Percentiles rank a stretch among this genome's conserved stretches.
Evolutionary conservation across 768 basidiomycete species (phyloP).

Genomic region (Mycena floridula): DNA sequence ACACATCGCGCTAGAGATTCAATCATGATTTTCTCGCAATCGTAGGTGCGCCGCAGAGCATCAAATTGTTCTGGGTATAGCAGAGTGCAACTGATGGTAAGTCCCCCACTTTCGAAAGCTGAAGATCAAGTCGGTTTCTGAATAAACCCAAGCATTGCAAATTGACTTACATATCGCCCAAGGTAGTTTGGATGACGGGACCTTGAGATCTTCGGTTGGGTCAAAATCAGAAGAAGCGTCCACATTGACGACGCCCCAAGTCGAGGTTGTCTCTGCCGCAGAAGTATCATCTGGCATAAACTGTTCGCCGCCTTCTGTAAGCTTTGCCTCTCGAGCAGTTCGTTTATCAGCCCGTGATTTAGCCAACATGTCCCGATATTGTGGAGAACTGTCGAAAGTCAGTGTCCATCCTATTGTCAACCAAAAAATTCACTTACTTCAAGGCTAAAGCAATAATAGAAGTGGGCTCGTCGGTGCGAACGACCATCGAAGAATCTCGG

Average conservation of each 20-base stretch:
- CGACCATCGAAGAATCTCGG: conserved; percentile 89
- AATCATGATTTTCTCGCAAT: conserved; percentile 90
- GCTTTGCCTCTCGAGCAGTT: conserved; percentile 49
- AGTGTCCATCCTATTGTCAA: neutral
- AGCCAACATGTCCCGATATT: conserved; percentile 74
- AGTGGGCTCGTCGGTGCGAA: conserved; percentile 94
- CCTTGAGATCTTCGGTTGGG: conserved; percentile 70
- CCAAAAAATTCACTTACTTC: conserved; percentile 48
- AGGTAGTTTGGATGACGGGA: conserved; percentile 72
- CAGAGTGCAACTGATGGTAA: conserved; percentile 90
- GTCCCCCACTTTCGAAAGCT: conserved; percentile 88
- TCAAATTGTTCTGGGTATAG: conserved; percentile 98
- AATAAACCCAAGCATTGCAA: neutral
- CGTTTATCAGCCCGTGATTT: conserved; percentile 77
- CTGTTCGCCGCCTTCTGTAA: conserved; percentile 65
- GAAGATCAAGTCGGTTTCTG: conserved; percentile 4
- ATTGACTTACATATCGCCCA: conserved; percentile 69
- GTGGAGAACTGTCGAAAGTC: conserved; percentile 52
- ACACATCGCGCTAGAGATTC: conserved; percentile 91
- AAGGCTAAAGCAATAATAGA: conserved; percentile 95
- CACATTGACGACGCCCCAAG: conserved; percentile 89
- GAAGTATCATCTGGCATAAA: conserved; percentile 94
- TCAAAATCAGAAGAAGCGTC: conserved; percentile 60
- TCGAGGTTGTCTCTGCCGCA: conserved; percentile 76
- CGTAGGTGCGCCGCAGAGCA: conserved; percentile 84